Percentiles rank a stretch among this genome's conserved stretches.
Conservation (phyloP, 345 rosid species). For the Ailanthus altissimus region DNA sequence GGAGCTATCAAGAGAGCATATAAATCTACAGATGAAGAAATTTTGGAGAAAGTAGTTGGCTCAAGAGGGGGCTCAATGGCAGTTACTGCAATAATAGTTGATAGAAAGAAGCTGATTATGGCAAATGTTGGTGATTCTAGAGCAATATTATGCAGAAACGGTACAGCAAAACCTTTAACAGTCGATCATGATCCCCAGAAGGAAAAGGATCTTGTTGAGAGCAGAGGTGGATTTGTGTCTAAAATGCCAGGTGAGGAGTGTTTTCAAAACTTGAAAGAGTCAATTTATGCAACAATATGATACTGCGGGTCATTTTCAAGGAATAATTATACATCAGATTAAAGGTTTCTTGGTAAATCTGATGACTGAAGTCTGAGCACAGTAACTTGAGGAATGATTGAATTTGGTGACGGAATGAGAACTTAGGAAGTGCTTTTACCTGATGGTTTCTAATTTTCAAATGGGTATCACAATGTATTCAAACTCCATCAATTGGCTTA, state of each 20-base stretch:
- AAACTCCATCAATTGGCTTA: neutral
- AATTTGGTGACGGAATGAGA: neutral
- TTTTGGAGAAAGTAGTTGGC: constrained; percentile 37
- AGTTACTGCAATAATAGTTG: constrained; percentile 48
- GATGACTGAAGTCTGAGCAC: too few species aligned
- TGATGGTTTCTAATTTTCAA: neutral
- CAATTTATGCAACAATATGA: neutral
- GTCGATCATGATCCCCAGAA: constrained; percentile 50
- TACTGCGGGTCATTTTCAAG: neutral
- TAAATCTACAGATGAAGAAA: constrained; percentile 39
- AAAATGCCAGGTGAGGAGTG: constrained; percentile 29
- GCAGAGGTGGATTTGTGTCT: constrained; percentile 50
- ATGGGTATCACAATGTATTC: neutral
- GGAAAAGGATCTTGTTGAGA: constrained; percentile 47
- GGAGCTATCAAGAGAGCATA: constrained; percentile 44
- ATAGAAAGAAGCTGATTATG: constrained; percentile 44
- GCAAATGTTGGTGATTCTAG: constrained; percentile 60
- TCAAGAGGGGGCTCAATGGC: constrained; percentile 56
- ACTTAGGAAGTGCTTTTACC: neutral
- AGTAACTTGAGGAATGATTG: neutral
- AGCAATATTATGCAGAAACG: constrained; percentile 43
- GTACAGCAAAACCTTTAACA: constrained; percentile 37
- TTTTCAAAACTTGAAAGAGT: neutral
- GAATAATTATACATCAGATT: neutral
- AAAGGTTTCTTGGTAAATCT: too few species aligned